These are phyloP conservation scores for Pseudocercospora fijiensis DNA, from an alignment of 2,329 filamentous ascomycete species.

Conservation along the genomic window DNA sequence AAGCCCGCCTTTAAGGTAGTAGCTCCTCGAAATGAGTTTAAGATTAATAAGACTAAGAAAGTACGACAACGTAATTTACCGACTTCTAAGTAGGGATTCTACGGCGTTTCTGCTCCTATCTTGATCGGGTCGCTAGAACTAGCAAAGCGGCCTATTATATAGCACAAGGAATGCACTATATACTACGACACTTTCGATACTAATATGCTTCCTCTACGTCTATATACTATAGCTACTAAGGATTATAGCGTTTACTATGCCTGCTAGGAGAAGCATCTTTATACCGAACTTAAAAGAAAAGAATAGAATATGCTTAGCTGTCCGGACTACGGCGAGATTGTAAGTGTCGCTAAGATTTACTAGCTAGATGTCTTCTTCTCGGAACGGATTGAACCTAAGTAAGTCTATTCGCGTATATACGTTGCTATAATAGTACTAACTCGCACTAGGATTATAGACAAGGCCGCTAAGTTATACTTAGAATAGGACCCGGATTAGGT, in stretches of 20 bases:
- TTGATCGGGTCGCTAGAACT: background rate
- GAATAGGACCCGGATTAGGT: conserved; percentile 7
- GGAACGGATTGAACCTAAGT: conserved; percentile 4
- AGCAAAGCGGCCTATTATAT: background rate
- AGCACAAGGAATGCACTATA: conserved; percentile 10
- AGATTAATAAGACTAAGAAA: background rate
- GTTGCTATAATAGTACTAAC: background rate
- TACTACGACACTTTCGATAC: conserved; percentile 3
- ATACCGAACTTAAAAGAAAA: conserved; percentile 8
- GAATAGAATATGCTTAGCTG: conserved; percentile 13
- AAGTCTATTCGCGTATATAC: background rate
- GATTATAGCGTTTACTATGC: conserved; percentile 2
- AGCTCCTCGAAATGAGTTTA: background rate
- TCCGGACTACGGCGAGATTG: conserved; percentile 3
- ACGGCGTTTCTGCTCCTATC: background rate
- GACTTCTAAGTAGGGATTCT: background rate
- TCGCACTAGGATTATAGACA: conserved; percentile 6
- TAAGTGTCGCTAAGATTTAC: background rate
- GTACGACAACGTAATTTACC: background rate
- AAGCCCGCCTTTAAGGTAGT: background rate
- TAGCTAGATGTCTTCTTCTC: background rate
- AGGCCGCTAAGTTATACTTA: conserved; percentile 9
- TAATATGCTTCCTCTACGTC: background rate
- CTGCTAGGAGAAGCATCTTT: conserved; percentile 10
- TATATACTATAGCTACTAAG: background rate